Percentiles rank a stretch among this genome's conserved stretches.
These are phyloP conservation scores for Mycosarcoma maydis DNA, from an alignment of 1,284 basidiomycete genomes.

Conservation along the genomic window DNA sequence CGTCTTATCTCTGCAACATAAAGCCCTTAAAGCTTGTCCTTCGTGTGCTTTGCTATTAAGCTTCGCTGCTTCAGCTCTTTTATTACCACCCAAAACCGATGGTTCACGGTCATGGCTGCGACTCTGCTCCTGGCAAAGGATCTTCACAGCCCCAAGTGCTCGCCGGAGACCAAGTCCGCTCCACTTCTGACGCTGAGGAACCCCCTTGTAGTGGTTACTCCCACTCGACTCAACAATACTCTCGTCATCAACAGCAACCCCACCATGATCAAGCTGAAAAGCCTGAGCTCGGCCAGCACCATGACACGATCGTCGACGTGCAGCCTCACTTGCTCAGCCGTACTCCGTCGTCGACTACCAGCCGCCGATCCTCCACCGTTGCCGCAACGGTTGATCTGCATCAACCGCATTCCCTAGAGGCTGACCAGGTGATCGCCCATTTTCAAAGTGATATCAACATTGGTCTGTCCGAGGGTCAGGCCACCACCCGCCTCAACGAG, in stretches of 20 bases:
- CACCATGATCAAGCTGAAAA: constrained; percentile 27
- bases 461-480: constrained; percentile 48
- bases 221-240: constrained; percentile 23
- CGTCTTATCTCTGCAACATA: constrained; percentile 6
- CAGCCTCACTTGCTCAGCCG: constrained; percentile 11
- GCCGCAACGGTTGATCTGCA: constrained; percentile 52
- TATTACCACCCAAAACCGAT: constrained; percentile 38
- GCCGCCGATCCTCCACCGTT: constrained; percentile 49
- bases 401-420: constrained; percentile 59
- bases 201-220: constrained; percentile 58
- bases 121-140: constrained; percentile 53
- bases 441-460: constrained; percentile 42
- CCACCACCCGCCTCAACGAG: constrained; percentile 27
- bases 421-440: constrained; percentile 35
- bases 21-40: constrained; percentile 4
- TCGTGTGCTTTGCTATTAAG: constrained; percentile 18
- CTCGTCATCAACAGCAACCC: constrained; percentile 19
- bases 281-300: constrained; percentile 27
- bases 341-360: constrained; percentile 25
- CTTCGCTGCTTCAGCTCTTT: neutral
- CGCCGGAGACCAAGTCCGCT: constrained; percentile 30
- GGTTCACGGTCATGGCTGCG: constrained; percentile 48
- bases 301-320: constrained; percentile 35
- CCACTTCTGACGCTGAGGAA: constrained; percentile 48
- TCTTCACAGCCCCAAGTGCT: constrained; percentile 47